Conservation (phyloP, 73 alveolate genomes). For the Paramecium pentaurelia region DNA sequence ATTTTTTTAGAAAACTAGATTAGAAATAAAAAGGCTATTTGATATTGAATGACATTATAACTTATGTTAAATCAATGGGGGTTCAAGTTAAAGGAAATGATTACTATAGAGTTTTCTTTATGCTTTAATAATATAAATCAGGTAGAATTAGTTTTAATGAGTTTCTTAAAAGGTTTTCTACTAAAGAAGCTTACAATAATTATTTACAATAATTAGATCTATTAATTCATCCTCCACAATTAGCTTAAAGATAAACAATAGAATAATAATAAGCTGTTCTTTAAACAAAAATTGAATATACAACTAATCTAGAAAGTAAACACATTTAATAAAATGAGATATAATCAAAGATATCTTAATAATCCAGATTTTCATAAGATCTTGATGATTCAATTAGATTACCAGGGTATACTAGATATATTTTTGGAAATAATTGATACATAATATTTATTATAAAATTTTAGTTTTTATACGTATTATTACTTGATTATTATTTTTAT, state of each 20-base stretch:
- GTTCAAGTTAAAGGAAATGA: not conserved
- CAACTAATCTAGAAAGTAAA: not conserved
- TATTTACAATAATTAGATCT: not conserved
- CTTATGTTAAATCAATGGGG: not conserved
- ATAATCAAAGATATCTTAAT: not conserved
- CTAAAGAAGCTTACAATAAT: not conserved
- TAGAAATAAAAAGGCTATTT: constrained; percentile 26
- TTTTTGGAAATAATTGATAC: not conserved
- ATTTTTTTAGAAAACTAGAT: not conserved
- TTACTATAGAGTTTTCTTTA: not conserved
- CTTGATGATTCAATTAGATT: constrained; percentile 28
- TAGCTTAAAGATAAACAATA: not conserved
- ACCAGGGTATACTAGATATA: constrained; percentile 31
- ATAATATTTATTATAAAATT: too few species aligned
- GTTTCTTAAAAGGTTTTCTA: not conserved
- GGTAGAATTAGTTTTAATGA: constrained; percentile 35
- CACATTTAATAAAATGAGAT: not conserved
- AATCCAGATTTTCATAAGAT: not conserved
- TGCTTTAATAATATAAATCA: not conserved
- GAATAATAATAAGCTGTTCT: not conserved
- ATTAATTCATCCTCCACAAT: not conserved
- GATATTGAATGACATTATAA: not conserved
- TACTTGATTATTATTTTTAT: not conserved
- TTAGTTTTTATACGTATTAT: not conserved
- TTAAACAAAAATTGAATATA: not conserved